Evolutionary conservation across 78 protist species (phyloP), one percentile per base, ranked within the genome.

Genomic region (Dictyostelium capitatum): DNA sequence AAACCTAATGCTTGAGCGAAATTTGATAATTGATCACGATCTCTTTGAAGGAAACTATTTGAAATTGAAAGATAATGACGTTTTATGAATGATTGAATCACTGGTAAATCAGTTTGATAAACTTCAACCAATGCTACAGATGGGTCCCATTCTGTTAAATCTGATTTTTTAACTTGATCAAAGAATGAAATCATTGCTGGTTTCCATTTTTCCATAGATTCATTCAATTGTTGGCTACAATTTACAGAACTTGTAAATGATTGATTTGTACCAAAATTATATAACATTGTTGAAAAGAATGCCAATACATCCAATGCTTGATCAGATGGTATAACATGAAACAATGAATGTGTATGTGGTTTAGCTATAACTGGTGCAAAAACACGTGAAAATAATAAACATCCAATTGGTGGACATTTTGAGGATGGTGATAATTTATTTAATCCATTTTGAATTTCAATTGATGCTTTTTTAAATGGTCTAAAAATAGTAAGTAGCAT

Each of bases 81-180:
- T 65, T 77, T 87, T 51, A 77, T 74, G 67, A 87, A 87, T 48
- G 23, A 19, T 50, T 87, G 83, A 67, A 87, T 23, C 6, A 77
- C 46, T 6, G 93, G 93, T 11, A 87, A 65, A 47, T 87, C 93
- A n/a, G 17, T 53, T 20, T 64, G 48, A n/a, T 87, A 87, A 62
- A 73, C 64, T 6, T 77, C 62, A 10, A 0, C 17, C 23, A 78
- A 30, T 23, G 48, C 15, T 1, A 87, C 83, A 6, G 79, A 47
- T 1, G 84, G 28, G 17, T 74, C 93, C 93, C 93, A 87, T 57
- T 87, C 93, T 7, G 93, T 77, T 20, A 84, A 57, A 74, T 84
- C 92, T 3, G 85, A 75, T n/a, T n/a, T 20, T n/a, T 9, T n/a
- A 32, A 87, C 73, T 19, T 28, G 37, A 7, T 57, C 84, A 62